Conservation (phyloP, 495 filamentous ascomycete species). For the Podospora pseudopauciseta region DNA sequence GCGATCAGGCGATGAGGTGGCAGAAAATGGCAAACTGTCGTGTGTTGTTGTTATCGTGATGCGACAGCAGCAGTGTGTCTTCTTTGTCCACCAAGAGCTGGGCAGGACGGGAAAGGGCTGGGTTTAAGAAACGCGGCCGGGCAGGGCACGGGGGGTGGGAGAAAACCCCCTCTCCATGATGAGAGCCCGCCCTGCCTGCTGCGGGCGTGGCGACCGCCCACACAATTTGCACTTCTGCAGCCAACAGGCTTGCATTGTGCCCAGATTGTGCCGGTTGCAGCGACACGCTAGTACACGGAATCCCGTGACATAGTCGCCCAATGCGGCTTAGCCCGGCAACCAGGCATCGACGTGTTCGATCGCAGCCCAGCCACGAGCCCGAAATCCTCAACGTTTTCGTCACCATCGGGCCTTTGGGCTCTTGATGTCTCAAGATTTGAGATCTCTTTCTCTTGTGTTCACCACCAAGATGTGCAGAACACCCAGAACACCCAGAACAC, state of each 20-base stretch:
- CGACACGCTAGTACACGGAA: conserved; percentile 34
- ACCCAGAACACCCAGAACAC: background rate
- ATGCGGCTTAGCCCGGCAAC: conserved; percentile 1
- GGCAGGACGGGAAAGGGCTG: conserved; percentile 19
- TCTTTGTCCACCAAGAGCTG: conserved; percentile 8
- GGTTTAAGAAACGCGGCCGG: conserved; percentile 27
- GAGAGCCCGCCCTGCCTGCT: conserved; percentile 14
- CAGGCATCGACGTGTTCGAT: conserved; percentile 18
- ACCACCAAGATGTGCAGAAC: background rate
- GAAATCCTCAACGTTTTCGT: background rate
- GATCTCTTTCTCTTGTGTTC: background rate
- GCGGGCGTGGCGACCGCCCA: conserved; percentile 21
- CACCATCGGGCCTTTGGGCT: background rate
- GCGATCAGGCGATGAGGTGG: background rate
- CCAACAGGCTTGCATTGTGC: conserved; percentile 23
- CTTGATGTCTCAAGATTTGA: background rate
- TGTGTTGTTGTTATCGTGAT: background rate
- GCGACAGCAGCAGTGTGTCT: background rate
- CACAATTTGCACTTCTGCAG: conserved; percentile 3
- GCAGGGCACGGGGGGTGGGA: conserved; percentile 9
- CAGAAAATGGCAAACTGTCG: conserved; percentile 8
- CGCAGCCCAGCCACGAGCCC: conserved; percentile 7
- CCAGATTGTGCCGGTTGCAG: conserved; percentile 14
- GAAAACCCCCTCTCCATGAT: conserved; percentile 17
- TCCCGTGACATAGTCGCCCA: conserved; percentile 27